phyloP scores from a whole-genome alignment of 2,329 filamentous ascomycete genomes.

The Claviceps sorghi region DNA sequence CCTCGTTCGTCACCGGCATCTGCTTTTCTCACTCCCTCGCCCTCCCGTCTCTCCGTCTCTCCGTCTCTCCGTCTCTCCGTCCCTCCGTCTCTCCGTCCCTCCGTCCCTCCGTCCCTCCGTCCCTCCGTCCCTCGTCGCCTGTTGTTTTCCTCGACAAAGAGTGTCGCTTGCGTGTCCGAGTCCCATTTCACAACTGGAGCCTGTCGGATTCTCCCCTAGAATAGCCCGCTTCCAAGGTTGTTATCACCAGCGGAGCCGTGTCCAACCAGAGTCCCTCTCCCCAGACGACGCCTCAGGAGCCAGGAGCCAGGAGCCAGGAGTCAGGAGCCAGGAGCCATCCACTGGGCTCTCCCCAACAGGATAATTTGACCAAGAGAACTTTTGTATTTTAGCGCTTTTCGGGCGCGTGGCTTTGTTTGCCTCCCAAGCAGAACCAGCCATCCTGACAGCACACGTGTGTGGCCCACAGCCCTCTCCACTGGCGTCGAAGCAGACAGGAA shows the following conservation, averaged over 20 bases:
- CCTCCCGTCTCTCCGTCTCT: too few relatives aligned
- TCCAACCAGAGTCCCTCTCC: constrained; percentile 12
- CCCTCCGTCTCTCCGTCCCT: too few relatives aligned
- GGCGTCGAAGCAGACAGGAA: constrained; percentile 1
- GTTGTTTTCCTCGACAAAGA: constrained; percentile 6
- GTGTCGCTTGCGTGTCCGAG: constrained; percentile 45
- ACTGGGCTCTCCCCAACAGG: constrained; percentile 22
- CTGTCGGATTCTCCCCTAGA: background rate
- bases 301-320: background rate
- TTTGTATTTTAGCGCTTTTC: constrained; percentile 22
- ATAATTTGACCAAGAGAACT: constrained; percentile 25
- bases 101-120: too few relatives aligned
- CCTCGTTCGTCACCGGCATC: background rate
- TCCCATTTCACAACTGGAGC: background rate
- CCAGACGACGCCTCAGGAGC: background rate
- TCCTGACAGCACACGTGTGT: background rate
- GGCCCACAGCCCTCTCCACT: background rate
- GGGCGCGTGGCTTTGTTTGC: constrained; percentile 23
- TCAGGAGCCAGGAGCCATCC: constrained; percentile 13
- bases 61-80: too few relatives aligned
- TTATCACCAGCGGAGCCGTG: constrained; percentile 8
- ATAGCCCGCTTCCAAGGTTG: background rate
- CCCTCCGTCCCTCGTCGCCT: background rate
- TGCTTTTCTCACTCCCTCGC: background rate
- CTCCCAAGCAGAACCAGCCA: constrained; percentile 8